These are phyloP conservation scores for Mycosphaerella sp. DNA, from an alignment of 2,329 filamentous ascomycete genomes.

Conservation along the genomic window DNA sequence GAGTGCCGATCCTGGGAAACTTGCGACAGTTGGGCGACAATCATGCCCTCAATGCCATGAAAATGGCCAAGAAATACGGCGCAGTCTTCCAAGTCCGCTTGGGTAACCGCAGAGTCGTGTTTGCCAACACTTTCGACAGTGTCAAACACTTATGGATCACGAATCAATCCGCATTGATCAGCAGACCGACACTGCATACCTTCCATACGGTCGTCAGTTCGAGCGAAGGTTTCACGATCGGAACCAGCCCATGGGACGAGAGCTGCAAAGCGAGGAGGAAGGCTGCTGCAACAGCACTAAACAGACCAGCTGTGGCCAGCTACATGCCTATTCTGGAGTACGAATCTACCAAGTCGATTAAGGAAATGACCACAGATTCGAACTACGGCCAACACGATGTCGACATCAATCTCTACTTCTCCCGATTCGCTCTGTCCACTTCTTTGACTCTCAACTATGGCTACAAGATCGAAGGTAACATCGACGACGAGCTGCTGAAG, in stretches of 20 bases:
- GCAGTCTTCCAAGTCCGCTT: conserved; percentile 49
- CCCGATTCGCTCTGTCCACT: conserved; percentile 70
- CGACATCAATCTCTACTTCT: conserved; percentile 66
- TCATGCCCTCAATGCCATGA: conserved; percentile 42
- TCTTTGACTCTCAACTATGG: conserved; percentile 75
- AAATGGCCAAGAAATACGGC: conserved; percentile 45
- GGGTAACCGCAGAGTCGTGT: conserved; percentile 66
- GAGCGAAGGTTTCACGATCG: conserved; percentile 74
- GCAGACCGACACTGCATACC: conserved; percentile 69
- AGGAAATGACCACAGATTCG: conserved; percentile 62
- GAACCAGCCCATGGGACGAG: conserved; percentile 77
- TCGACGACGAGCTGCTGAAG: conserved; percentile 59
- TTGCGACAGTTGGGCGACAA: conserved; percentile 42
- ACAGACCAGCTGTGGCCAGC: conserved; percentile 65
- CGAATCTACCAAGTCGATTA: conserved; percentile 64
- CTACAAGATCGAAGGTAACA: conserved; percentile 63
- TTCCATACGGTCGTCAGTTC: conserved; percentile 73
- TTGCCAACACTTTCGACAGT: conserved; percentile 70
- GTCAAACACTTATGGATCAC: conserved; percentile 71
- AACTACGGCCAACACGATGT: conserved; percentile 57
- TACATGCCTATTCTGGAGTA: conserved; percentile 81
- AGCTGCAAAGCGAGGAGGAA: conserved; percentile 71
- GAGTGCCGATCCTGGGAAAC: conserved; percentile 44
- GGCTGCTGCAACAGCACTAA: conserved; percentile 70
- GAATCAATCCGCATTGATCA: conserved; percentile 70